Percentiles rank a stretch among this genome's conserved stretches.
phyloP scores from a whole-genome alignment of 2,329 filamentous ascomycete species.

The Neopestalotiopsis sp. region DNA sequence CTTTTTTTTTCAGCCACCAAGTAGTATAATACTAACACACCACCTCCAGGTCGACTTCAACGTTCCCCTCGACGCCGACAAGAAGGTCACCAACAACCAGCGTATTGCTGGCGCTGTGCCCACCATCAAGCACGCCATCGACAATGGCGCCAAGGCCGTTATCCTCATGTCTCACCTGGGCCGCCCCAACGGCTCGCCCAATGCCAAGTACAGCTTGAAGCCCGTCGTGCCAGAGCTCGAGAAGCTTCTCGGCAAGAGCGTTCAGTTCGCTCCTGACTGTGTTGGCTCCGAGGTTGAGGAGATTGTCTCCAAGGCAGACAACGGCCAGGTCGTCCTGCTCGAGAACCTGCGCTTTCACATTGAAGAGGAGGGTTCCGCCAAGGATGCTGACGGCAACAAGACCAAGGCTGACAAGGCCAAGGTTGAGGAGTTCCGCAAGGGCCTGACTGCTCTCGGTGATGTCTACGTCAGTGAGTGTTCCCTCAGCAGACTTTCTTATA shows the following conservation, averaged over 20 bases:
- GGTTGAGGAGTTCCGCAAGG: conserved; percentile 93
- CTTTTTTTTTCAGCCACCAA: neutral
- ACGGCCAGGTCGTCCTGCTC: conserved; percentile 85
- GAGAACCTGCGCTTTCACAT: conserved; percentile 99
- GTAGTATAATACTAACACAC: conserved; percentile 25
- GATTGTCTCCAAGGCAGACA: conserved; percentile 80
- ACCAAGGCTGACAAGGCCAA: conserved; percentile 94
- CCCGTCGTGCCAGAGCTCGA: conserved; percentile 90
- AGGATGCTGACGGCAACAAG: conserved; percentile 95
- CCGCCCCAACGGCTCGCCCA: conserved; percentile 87
- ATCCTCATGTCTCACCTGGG: conserved; percentile 98
- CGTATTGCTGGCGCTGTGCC: conserved; percentile 95
- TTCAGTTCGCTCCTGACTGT: conserved; percentile 88
- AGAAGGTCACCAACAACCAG: conserved; percentile 97
- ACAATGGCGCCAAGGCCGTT: conserved; percentile 89
- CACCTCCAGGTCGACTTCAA: conserved; percentile 92
- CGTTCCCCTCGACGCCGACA: conserved; percentile 90
- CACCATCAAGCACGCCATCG: conserved; percentile 92
- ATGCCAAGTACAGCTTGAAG: conserved; percentile 93
- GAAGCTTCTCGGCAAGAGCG: conserved; percentile 83
- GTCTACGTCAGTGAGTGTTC: conserved; percentile 85
- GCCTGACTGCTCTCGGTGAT: conserved; percentile 91
- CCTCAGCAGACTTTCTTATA: neutral
- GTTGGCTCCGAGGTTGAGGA: conserved; percentile 91
- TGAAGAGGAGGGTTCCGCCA: conserved; percentile 96